Evolutionary conservation across 345 rosid species (phyloP).

Genomic region (Arabidopsis thaliana): DNA sequence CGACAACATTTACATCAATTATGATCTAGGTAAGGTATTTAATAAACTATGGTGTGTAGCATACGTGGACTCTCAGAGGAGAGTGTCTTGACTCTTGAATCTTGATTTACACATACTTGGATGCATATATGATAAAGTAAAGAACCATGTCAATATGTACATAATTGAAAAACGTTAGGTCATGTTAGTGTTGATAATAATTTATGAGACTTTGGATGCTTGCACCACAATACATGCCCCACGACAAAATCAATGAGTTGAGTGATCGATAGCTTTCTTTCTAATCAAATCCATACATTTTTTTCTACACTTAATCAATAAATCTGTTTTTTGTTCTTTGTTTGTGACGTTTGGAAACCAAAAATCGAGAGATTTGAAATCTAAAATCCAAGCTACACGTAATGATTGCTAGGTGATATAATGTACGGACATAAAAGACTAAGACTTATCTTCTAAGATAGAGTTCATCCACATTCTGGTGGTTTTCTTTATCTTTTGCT

Average conservation of each 20-base stretch:
- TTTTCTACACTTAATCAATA: neutral
- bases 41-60: constrained; percentile 28
- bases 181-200: constrained; percentile 36
- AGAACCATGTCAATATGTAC: constrained; percentile 19
- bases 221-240: constrained; percentile 42
- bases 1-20: neutral
- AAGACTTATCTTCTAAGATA: neutral
- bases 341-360: neutral
- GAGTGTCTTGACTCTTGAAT: neutral
- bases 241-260: constrained; percentile 41
- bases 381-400: neutral
- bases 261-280: constrained; percentile 43
- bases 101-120: constrained; percentile 31
- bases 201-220: constrained; percentile 38
- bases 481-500: neutral
- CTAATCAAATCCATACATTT: constrained; percentile 17
- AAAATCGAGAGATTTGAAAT: constrained; percentile 9
- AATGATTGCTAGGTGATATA: constrained; percentile 9
- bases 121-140: constrained; percentile 10
- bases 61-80: constrained; percentile 32
- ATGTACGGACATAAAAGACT: neutral
- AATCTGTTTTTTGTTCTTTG: neutral
- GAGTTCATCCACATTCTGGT: neutral
- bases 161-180: constrained; percentile 37
- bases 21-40: neutral